These are phyloP conservation scores for Leccinum truebloodii DNA, from an alignment of 768 basidiomycete genomes.

Conservation along the genomic window DNA sequence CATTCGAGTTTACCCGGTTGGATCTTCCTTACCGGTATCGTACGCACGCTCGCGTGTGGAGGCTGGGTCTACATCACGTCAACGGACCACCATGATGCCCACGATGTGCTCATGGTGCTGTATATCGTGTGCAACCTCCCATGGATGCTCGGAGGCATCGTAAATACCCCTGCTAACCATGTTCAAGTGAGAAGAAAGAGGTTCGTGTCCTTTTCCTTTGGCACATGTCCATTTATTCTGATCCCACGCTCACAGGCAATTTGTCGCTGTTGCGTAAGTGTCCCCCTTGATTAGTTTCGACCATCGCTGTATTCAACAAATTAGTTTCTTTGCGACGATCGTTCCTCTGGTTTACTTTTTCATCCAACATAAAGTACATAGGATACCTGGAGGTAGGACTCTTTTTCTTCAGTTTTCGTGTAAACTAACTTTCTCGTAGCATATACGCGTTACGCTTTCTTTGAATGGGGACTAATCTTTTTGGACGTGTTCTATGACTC, in stretches of 20 bases:
- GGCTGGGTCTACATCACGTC: constrained; percentile 94
- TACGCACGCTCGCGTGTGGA: constrained; percentile 80
- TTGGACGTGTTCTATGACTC: constrained; percentile 76
- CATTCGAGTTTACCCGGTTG: constrained; percentile 47
- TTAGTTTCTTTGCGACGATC: constrained; percentile 70
- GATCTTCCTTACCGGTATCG: constrained; percentile 60
- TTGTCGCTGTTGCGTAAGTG: constrained; percentile 50
- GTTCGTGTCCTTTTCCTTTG: constrained; percentile 36
- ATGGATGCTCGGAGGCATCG: constrained; percentile 81
- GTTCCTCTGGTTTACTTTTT: constrained; percentile 82
- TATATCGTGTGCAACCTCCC: constrained; percentile 85
- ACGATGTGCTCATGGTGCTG: constrained; percentile 86
- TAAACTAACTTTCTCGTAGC: constrained; percentile 45
- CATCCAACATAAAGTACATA: constrained; percentile 80
- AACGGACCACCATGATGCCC: constrained; percentile 76
- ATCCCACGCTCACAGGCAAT: constrained; percentile 40
- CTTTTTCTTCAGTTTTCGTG: not conserved
- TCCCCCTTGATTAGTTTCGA: not conserved
- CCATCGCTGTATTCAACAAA: constrained; percentile 12
- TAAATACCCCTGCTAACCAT: constrained; percentile 49
- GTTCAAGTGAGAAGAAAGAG: constrained; percentile 48
- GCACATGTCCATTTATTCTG: not conserved
- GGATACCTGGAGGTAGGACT: constrained; percentile 70
- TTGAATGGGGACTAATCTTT: constrained; percentile 83
- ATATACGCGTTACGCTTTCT: constrained; percentile 83